phyloP scores from a whole-genome alignment of 345 rosid species.

The Populus pruinosa region DNA sequence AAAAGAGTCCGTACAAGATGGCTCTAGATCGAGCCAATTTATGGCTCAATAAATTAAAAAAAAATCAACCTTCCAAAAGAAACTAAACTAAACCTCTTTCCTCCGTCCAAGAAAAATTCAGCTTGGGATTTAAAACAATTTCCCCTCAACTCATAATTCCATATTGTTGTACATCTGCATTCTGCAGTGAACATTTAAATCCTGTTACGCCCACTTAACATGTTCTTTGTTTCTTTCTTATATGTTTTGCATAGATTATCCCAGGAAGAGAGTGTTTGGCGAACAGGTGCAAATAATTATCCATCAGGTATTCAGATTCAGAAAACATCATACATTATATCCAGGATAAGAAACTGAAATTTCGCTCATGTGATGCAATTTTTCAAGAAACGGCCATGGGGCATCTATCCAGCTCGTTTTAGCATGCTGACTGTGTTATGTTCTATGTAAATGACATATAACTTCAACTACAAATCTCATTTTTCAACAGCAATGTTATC shows the following conservation, averaged over 20 bases:
- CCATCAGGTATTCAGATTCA: neutral
- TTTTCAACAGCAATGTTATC: constrained; percentile 2
- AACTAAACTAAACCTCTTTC: neutral
- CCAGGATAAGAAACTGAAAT: neutral
- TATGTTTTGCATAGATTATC: neutral
- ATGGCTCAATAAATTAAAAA: neutral
- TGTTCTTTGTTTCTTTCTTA: neutral
- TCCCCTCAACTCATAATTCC: neutral
- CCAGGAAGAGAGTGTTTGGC: neutral
- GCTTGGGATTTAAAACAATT: neutral
- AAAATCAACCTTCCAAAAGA: neutral
- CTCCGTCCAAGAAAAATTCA: neutral
- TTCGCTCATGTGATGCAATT: neutral
- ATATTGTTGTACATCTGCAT: neutral
- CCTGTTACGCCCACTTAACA: neutral
- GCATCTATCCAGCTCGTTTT: neutral
- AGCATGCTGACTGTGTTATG: neutral
- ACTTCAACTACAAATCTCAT: constrained; percentile 2
- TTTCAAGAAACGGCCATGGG: neutral
- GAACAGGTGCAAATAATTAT: neutral
- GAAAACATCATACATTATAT: neutral
- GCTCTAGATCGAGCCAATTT: neutral
- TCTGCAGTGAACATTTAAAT: neutral
- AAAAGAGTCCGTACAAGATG: neutral
- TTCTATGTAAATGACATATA: neutral